Evolutionary conservation across 2,329 filamentous ascomycete genomes (phyloP), one percentile per base, ranked within the genome.

Genomic region (Taxawa tesnikishii): DNA sequence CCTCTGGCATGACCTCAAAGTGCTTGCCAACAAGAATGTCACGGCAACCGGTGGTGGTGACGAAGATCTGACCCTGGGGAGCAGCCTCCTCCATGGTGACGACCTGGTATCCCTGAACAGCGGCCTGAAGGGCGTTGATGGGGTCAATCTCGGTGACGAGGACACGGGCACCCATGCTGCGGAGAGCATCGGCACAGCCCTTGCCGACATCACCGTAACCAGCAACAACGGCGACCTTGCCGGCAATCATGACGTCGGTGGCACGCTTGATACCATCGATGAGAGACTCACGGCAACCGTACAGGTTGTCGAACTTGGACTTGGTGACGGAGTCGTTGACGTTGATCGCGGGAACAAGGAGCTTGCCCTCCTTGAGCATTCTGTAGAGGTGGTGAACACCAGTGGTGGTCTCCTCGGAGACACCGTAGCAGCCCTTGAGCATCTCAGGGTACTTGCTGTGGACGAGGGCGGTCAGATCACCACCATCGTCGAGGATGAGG

Each of bases 221-320:
- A 54, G 90, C 90, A 49, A 98, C 90, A 48, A 96, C 87, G 47
- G 83, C 85, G 54, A 94, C 77, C 81, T 98, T 96, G 63, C 90
- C 90, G 57, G 90, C 90, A 73, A 96, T 88, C 90, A 98, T 98
- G 66, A 96, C 90, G 71, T 98, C 88, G 63, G 90, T 98, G 53
- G 90, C 88, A 70, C 88, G 88, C 83, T 96, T 98, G 79, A 98
- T 96, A 63, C 90, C 90, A 63, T 98, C 90, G 55, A 98, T 79
- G 53, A 98, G 81, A 44, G 88, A 94, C 73, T 96, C 90, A 61
- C 85, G 80, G 84, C 90, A 96, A 58, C 90, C 88, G 76, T 96
- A 98, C 47, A 96, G 70, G 79, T 98, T 98, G 77, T 96, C 90
- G 63, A 98, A 98, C 77, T 98, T 98, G 68, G 85, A 94, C 80